A percentile compares a stretch with the other conserved stretches of the same genome.
phyloP scores from a whole-genome alignment of 2,329 filamentous ascomycete genomes.

The Dothideomycetes sp. region DNA sequence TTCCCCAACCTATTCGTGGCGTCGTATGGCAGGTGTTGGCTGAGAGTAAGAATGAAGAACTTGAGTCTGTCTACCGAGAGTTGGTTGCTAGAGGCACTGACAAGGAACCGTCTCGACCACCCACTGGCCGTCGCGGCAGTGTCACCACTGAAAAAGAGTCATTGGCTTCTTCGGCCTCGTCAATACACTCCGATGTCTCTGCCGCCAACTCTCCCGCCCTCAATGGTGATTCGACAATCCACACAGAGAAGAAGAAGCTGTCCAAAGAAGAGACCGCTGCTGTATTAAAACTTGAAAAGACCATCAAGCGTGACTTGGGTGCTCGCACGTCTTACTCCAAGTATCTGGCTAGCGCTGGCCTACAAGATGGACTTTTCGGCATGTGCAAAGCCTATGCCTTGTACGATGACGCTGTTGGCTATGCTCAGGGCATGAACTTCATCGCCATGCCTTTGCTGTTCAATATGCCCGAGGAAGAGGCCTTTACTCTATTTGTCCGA shows the following conservation, averaged over 20 bases:
- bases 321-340: constrained; percentile 94
- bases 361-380: constrained; percentile 89
- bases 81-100: constrained; percentile 72
- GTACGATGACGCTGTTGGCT: constrained; percentile 88
- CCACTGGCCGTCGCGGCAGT: constrained; percentile 23
- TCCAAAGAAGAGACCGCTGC: constrained; percentile 66
- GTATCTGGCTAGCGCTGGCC: constrained; percentile 79
- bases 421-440: constrained; percentile 98
- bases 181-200: constrained; percentile 70
- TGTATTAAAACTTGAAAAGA: constrained; percentile 78
- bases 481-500: constrained; percentile 84
- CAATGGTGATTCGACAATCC: constrained; percentile 22
- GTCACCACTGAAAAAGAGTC: constrained; percentile 58
- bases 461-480: constrained; percentile 97
- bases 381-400: constrained; percentile 96
- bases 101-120: constrained; percentile 46
- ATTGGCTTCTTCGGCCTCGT: constrained; percentile 70
- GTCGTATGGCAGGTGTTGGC: constrained; percentile 98
- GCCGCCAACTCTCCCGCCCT: constrained; percentile 22
- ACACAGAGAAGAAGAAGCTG: constrained; percentile 65
- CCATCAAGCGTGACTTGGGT: constrained; percentile 82
- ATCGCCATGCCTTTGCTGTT: constrained; percentile 93
- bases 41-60: constrained; percentile 84
- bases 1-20: constrained; percentile 90
- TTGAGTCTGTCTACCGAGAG: constrained; percentile 80